Conservation (phyloP, 192 early-diverging fungal species). For the Coemansia asiatica region DNA sequence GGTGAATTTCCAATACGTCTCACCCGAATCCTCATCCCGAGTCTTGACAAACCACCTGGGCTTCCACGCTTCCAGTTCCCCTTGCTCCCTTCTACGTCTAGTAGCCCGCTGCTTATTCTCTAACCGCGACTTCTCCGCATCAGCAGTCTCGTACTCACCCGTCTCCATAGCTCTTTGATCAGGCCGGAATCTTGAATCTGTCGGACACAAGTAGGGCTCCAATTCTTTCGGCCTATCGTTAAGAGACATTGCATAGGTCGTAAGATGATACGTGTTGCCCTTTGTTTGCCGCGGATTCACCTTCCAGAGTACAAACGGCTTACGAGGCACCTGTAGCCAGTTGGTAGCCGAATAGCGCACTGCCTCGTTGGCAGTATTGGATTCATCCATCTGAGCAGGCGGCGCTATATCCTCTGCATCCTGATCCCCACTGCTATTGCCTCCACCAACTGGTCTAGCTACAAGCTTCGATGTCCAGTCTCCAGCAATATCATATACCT, state of each 20-base stretch:
- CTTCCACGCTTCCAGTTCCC: conserved; percentile 57
- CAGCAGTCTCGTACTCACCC: conserved; percentile 77
- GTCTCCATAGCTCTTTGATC: conserved; percentile 87
- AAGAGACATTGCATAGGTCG: conserved; percentile 72
- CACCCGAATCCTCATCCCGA: conserved; percentile 67
- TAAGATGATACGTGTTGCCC: conserved; percentile 71
- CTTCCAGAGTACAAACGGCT: conserved; percentile 66
- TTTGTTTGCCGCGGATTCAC: conserved; percentile 54
- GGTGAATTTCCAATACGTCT: conserved; percentile 65
- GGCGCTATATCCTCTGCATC: conserved; percentile 27
- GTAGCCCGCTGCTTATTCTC: conserved; percentile 76
- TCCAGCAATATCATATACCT: conserved; percentile 65
- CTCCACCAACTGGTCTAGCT: conserved; percentile 40
- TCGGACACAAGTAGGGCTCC: conserved; percentile 65
- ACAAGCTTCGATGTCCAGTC: conserved; percentile 69
- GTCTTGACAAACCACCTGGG: conserved; percentile 81
- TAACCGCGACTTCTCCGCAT: conserved; percentile 67
- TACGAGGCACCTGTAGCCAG: conserved; percentile 38
- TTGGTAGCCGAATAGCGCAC: conserved; percentile 30
- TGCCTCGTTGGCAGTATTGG: conserved; percentile 25
- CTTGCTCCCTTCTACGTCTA: conserved; percentile 61
- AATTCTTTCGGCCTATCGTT: conserved; percentile 68
- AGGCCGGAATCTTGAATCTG: conserved; percentile 80
- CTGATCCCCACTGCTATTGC: background rate
- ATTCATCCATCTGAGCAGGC: conserved; percentile 16